These are phyloP conservation scores for Marasmius oreades DNA, from an alignment of 1,284 basidiomycete genomes.

Conservation along the genomic window DNA sequence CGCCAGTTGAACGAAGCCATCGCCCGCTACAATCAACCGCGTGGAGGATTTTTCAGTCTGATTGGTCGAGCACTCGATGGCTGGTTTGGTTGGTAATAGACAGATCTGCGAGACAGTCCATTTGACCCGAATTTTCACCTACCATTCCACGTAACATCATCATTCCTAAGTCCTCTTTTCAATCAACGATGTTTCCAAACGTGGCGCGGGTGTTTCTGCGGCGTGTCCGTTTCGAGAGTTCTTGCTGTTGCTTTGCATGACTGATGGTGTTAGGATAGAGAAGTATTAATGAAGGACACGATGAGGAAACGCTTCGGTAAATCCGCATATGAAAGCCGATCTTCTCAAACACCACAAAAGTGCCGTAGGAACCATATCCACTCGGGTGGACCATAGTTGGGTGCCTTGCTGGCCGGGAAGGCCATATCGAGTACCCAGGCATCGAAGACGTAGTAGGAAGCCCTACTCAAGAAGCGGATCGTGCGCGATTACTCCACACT, in stretches of 20 bases:
- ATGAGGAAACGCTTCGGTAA: constrained; percentile 1
- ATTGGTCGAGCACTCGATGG: constrained; percentile 16
- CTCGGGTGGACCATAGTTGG: constrained; percentile 5
- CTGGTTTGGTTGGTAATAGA: constrained; percentile 7
- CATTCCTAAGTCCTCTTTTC: not conserved
- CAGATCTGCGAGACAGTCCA: not conserved
- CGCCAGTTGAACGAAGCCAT: constrained; percentile 15
- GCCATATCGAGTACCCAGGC: constrained; percentile 9
- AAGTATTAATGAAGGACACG: constrained; percentile 4
- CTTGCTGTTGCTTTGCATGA: not conserved
- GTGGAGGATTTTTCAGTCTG: constrained; percentile 15
- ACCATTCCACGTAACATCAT: not conserved
- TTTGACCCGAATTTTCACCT: not conserved
- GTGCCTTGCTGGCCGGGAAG: constrained; percentile 10
- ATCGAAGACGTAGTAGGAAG: constrained; percentile 11
- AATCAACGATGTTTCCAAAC: not conserved
- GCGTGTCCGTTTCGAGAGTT: not conserved
- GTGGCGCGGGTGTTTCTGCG: not conserved
- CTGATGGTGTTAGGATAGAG: not conserved
- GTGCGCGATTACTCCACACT: not conserved
- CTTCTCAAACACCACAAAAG: too few relatives aligned
- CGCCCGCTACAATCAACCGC: constrained; percentile 1
- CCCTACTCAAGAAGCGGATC: constrained; percentile 12
- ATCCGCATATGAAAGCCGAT: too few relatives aligned
- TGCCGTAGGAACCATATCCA: too few relatives aligned